Evolutionary conservation across 306 rosid genomes (phyloP), one percentile per base, ranked within the genome.

Genomic region (Parietaria judaica): DNA sequence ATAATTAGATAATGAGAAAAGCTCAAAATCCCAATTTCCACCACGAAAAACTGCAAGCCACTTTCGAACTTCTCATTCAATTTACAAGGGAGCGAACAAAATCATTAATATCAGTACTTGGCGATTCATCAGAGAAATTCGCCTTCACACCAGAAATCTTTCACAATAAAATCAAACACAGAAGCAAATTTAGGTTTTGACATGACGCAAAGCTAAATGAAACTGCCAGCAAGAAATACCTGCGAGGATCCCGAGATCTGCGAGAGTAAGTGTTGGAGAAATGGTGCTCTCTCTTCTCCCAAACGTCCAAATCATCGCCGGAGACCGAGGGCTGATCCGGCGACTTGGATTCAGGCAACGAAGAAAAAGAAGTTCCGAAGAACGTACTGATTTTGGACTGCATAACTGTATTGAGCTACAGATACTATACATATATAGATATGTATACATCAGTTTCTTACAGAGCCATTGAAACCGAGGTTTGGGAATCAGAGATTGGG

Each of bases 331-430:
- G 58, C 6, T 66, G 57, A 51, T 64, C 69, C 11, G 74, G 23
- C 14, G 77, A 71, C 46, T 41, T 47, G 49, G 67, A 53, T 9
- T 11, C 53, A 51, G 61, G 8, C 8, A 72, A 60, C 46, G 65
- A 52, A 53, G 72, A 60, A 47, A 79, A 64, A 45, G 78, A 55
- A 31, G 70, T 58, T 72, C 72, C 83, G 83, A 88, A 91, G 84
- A 85, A 88, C 39, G 78, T n/a, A 23, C 63, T 79, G 77, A 91
- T 88, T 71, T 79, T 88, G 49, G 87, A 72, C 65, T 86, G 95
- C 92, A 82, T 81, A 6, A 60, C 35, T 3, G 3, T 4, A 3
- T 34, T 11, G 44, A 2, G 16, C 31, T 41, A 41, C 3, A 41
- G 6, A 41, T 41, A 49, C 13, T 2, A 23, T 49, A n/a, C 4